A percentile compares a stretch with the other conserved stretches of the same genome.
phyloP scores from a whole-genome alignment of 495 filamentous ascomycete species.

The Tirmania nivea region DNA sequence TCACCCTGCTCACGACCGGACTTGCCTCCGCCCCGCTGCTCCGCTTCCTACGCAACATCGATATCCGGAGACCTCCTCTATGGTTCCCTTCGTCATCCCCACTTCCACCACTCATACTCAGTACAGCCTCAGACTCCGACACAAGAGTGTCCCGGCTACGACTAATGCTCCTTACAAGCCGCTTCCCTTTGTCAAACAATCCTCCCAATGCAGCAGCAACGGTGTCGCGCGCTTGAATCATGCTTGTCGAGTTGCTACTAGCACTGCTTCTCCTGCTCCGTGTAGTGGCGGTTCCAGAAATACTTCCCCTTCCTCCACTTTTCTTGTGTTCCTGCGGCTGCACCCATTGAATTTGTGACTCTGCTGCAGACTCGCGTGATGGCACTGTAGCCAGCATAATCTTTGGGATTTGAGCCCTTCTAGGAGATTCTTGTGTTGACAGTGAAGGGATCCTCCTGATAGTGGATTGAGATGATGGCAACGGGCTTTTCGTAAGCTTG shows the following conservation, averaged over 20 bases:
- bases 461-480: background rate
- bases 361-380: background rate
- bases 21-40: background rate
- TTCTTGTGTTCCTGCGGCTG: too few species aligned
- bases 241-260: background rate
- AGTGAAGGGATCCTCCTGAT: background rate
- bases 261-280: background rate
- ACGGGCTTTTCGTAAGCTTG: background rate
- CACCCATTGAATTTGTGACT: background rate
- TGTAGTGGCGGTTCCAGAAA: background rate
- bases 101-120: background rate
- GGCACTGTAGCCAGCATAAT: too few species aligned
- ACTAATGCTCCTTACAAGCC: background rate
- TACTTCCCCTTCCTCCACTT: too few species aligned
- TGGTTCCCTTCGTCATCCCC: background rate
- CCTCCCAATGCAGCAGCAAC: background rate
- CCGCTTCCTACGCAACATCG: background rate
- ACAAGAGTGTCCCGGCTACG: background rate
- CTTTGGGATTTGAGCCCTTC: too few species aligned
- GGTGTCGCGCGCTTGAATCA: background rate
- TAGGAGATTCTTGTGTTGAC: too few species aligned
- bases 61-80: background rate
- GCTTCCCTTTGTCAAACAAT: background rate
- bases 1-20: background rate
- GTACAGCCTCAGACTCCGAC: background rate